Percentiles rank a stretch among this genome's conserved stretches.
Conservation (phyloP, 805 yeast genomes). For the Candida maltosa region DNA sequence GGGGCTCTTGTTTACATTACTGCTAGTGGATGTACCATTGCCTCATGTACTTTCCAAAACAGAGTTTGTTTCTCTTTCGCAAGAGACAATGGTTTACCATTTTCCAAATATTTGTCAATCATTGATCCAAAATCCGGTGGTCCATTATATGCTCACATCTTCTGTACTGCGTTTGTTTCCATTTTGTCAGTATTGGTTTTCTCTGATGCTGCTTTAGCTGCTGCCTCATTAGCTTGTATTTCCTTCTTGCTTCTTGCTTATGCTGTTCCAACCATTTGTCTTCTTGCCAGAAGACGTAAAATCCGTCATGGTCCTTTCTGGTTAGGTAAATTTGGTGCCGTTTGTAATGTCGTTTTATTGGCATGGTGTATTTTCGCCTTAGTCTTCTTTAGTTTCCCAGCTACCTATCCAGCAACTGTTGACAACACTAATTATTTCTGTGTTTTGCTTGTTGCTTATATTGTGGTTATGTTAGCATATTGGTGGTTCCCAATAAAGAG, state of each 20-base stretch:
- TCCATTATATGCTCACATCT: constrained; percentile 39
- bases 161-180: constrained; percentile 29
- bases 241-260: constrained; percentile 36
- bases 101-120: constrained; percentile 33
- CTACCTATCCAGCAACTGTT: constrained; percentile 56
- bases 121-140: constrained; percentile 36
- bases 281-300: constrained; percentile 35
- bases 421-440: constrained; percentile 67
- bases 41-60: constrained; percentile 43
- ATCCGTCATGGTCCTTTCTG: constrained; percentile 40
- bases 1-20: constrained; percentile 33
- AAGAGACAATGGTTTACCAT: constrained; percentile 43
- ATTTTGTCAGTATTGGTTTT: constrained; percentile 23
- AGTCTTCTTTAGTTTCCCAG: constrained; percentile 38
- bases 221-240: constrained; percentile 33
- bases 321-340: constrained; percentile 35
- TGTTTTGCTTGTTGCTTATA: constrained; percentile 45
- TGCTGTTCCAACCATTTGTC: constrained; percentile 32
- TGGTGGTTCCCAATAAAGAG: constrained; percentile 42
- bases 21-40: constrained; percentile 36
- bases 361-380: constrained; percentile 34
- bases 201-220: constrained; percentile 37
- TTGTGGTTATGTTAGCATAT: constrained; percentile 32
- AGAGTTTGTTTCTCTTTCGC: constrained; percentile 43
- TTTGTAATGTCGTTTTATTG: constrained; percentile 30